Evolutionary conservation across 2,329 filamentous ascomycete genomes (phyloP), one percentile per base, ranked within the genome.

Genomic region (Chrysosporium keratinophilum): DNA sequence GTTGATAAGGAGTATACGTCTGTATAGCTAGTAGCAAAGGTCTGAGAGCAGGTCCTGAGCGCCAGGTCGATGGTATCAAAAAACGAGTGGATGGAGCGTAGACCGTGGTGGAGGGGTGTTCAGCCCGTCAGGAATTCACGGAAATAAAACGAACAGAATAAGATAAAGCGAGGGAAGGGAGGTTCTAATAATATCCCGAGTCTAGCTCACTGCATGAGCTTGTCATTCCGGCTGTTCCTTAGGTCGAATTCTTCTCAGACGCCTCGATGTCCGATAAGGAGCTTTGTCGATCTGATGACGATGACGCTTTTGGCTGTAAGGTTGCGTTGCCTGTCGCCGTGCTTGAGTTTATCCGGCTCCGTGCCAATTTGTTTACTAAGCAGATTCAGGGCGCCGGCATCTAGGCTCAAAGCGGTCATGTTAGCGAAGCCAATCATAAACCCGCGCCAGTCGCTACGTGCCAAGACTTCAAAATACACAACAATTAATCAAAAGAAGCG

Each of bases 391-490:
- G 17, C 12, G 10, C 20, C 28, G 5, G 31, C 37, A 19, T 39
- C 35, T 57, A 69, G 62, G 61, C 69, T 65, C 19, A 62, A 69
- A 66, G 48, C 12, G 61, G 68, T 60, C 61, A 59, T 61, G 63
- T 70, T 71, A 70, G 69, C 69, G 69, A 71, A 65, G 45, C 55
- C 51, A 54, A 49, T 54, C 51, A 54, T 23, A 52, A 14, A 28
- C 35, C 11, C 37, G 41, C 10, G 34, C 12, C 19, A 17, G 50
- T 46, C 42, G 42, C 50, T 46, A 2, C 34, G 48, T 44, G 55
- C 52, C 55, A 54, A 57, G 52, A 54, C 52, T 43, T 52, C 33
- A 51, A 56, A 54, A 51, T 42, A 48, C 43, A 55, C 55, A 55
- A 58, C 47, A 44, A 40, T 47, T 50, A 52, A 52, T 45, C 45